phyloP scores from a whole-genome alignment of 306 rosid species.

The Fragaria iinumae region DNA sequence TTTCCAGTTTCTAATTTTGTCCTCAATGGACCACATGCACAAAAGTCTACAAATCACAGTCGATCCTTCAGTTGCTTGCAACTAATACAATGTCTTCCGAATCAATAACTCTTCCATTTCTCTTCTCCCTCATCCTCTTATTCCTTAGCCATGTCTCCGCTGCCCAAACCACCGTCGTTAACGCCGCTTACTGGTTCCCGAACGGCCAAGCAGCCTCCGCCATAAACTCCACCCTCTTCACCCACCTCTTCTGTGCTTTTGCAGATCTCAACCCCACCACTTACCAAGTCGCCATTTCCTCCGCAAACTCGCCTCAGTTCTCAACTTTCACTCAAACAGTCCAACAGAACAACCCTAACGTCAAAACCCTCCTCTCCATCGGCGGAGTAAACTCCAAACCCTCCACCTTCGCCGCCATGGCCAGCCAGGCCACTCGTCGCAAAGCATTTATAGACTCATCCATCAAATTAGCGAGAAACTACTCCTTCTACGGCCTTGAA shows the following conservation, averaged over 20 bases:
- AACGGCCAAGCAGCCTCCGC: conserved; percentile 31
- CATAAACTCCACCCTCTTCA: conserved; percentile 55
- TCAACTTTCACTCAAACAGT: conserved; percentile 41
- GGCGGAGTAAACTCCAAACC: conserved; percentile 35
- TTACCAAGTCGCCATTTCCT: conserved; percentile 31
- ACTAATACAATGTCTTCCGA: conserved; percentile 32
- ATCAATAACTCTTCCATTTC: conserved; percentile 17
- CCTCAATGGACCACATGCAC: too few relatives aligned
- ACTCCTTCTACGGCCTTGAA: conserved; percentile 45
- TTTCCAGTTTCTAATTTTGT: not conserved
- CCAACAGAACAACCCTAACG: conserved; percentile 35
- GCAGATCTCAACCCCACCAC: conserved; percentile 36
- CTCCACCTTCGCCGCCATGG: conserved; percentile 36
- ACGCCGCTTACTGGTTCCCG: conserved; percentile 40
- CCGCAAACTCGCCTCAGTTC: conserved; percentile 25
- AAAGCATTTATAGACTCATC: conserved; percentile 42
- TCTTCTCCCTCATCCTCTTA: conserved; percentile 17
- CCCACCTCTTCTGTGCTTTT: conserved; percentile 64
- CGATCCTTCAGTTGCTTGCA: not conserved
- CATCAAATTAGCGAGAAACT: conserved; percentile 28
- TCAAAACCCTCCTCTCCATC: conserved; percentile 45
- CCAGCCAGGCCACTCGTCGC: conserved; percentile 27
- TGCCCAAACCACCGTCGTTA: conserved; percentile 33
- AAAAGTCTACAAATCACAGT: not conserved
- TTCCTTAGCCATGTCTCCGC: conserved; percentile 25